A percentile compares a stretch with the other conserved stretches of the same genome.
These are phyloP conservation scores for Astrothelium subdiscretum DNA, from an alignment of 495 filamentous ascomycete species.

Conservation along the genomic window DNA sequence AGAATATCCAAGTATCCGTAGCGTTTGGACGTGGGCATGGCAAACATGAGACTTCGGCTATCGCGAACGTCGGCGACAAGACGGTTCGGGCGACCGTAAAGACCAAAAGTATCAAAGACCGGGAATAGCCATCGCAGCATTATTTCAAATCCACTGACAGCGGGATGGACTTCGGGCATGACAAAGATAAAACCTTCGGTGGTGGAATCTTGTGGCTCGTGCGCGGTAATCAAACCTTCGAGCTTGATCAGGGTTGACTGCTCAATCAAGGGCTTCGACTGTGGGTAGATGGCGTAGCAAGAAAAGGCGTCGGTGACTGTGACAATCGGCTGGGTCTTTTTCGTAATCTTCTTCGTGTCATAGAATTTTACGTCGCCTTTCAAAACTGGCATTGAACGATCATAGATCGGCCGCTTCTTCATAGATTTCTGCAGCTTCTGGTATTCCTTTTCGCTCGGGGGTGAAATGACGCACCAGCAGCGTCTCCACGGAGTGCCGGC, in stretches of 20 bases:
- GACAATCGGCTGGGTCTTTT: conserved; percentile 81
- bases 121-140: conserved; percentile 93
- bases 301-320: conserved; percentile 84
- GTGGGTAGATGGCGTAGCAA: conserved; percentile 90
- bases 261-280: conserved; percentile 85
- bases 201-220: conserved; percentile 56
- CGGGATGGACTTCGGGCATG: conserved; percentile 89
- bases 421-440: conserved; percentile 68
- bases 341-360: conserved; percentile 78
- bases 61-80: conserved; percentile 81
- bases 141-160: conserved; percentile 89
- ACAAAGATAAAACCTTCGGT: conserved; percentile 93
- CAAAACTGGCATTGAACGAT: conserved; percentile 50
- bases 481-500: conserved; percentile 93
- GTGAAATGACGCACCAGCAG: conserved; percentile 89
- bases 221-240: conserved; percentile 80
- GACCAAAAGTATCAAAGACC: conserved; percentile 80
- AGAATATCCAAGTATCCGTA: conserved; percentile 86
- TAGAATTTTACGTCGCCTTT: conserved; percentile 93
- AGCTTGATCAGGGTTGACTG: conserved; percentile 90
- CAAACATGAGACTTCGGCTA: conserved; percentile 90
- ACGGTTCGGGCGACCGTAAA: conserved; percentile 83
- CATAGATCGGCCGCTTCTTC: conserved; percentile 80
- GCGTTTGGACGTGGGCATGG: conserved; percentile 75
- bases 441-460: conserved; percentile 84